Conservation (phyloP, 805 yeast genomes). For the Candida coleopterorum region DNA sequence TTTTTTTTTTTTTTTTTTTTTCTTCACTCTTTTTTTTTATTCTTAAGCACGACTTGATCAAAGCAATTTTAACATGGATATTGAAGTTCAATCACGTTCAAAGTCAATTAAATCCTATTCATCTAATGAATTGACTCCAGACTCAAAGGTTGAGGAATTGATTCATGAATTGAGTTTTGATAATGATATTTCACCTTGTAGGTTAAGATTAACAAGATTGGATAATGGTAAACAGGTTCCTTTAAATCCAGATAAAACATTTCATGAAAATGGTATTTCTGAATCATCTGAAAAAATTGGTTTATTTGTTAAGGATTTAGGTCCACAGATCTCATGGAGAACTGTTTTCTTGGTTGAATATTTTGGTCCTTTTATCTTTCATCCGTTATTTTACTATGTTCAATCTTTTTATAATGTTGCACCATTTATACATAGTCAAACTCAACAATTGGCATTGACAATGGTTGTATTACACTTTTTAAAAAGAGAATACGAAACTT, state of each 20-base stretch:
- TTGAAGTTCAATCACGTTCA: slow-evolving; percentile 59
- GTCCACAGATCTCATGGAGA: slow-evolving; percentile 91
- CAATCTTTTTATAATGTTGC: slow-evolving; percentile 16
- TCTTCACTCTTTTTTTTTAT: not conserved
- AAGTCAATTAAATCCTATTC: slow-evolving; percentile 48
- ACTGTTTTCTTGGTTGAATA: slow-evolving; percentile 87
- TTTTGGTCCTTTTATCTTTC: slow-evolving; percentile 82
- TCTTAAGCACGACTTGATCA: slow-evolving; percentile 4
- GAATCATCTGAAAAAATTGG: slow-evolving; percentile 28
- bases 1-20: not conserved
- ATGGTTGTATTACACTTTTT: slow-evolving; percentile 70
- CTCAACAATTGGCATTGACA: slow-evolving; percentile 51
- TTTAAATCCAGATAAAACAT: slow-evolving; percentile 36
- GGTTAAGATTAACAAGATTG: slow-evolving; percentile 24
- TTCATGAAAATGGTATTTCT: slow-evolving; percentile 43
- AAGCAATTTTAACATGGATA: slow-evolving; percentile 4
- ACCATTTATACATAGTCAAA: slow-evolving; percentile 38
- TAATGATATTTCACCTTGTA: slow-evolving; percentile 31
- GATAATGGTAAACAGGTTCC: slow-evolving; percentile 12
- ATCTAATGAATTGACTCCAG: slow-evolving; percentile 29
- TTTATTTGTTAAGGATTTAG: slow-evolving; percentile 78
- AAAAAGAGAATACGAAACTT: slow-evolving; percentile 86
- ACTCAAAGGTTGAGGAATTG: slow-evolving; percentile 39
- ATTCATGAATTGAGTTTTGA: slow-evolving; percentile 38
- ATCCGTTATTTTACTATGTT: slow-evolving; percentile 56